Evolutionary conservation across 2,329 filamentous ascomycete genomes (phyloP), one percentile per base, ranked within the genome.

Genomic region (Fusarium sp.): DNA sequence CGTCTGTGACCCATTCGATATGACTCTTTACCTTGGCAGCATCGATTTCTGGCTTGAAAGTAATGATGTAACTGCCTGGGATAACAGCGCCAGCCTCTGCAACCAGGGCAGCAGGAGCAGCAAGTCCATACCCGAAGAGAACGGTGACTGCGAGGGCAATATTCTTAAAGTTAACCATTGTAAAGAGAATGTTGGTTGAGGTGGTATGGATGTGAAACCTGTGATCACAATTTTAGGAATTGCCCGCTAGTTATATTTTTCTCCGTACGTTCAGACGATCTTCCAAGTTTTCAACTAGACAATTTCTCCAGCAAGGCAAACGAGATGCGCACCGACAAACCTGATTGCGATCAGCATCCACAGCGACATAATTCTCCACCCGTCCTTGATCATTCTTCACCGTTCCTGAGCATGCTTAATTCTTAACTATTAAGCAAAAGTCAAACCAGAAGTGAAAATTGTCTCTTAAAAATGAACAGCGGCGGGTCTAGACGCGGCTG

Each of bases 11-110:
- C 67, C 80, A 82, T 27, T 76, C 71, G 55, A 86, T 72, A 72
- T 88, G 83, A 25, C 77, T 76, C 36, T 80, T 76, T 66, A 88
- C 75, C 40, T 76, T 77, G 60, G 79, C 78, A 45, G 80, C 81
- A 62, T 78, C 78, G 11, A 68, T 13, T 18, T 66, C 60, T 0
- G 55, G 52, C 73, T 88, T 86, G 75, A 88, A 87, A 35, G 89
- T 86, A 27, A 90, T 83, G 68, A 90, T 88, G 76, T 87, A 90
- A 45, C 81, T 82, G 50, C 75, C 76, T 18, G 77, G 70, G 31
- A 80, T 71, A 29, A 77, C 55, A 15, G 66, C 31, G 1, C 51
- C 60, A 0, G 58, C 23, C 8, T 58, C 39, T 6, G 39, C 29
- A 5, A 20, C 10, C 1, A 40, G 58, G 3, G n/a, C 20, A 9